These are phyloP conservation scores for Lecanicillium sp. DNA, from an alignment of 2,329 filamentous ascomycete genomes.

Conservation along the genomic window DNA sequence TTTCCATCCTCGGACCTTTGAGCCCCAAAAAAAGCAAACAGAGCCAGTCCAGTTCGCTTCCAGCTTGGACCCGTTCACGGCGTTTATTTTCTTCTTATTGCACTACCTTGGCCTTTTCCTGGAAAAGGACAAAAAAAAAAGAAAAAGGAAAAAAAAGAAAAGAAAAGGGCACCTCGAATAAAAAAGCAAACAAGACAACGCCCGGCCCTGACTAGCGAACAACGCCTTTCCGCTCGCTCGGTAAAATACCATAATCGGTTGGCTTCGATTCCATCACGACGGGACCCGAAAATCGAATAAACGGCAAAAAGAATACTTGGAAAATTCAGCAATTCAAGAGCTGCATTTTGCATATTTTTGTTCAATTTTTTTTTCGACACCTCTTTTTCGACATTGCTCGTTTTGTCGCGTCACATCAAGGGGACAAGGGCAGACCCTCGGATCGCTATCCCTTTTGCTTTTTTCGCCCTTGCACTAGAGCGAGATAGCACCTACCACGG, in stretches of 20 bases:
- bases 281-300: neutral
- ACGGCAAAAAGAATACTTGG: neutral
- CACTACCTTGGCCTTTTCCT: neutral
- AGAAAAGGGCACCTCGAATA: neutral
- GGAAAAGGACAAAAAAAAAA: neutral
- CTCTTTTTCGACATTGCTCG: too few species aligned
- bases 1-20: too few species aligned
- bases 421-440: too few species aligned
- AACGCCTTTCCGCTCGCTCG: neutral
- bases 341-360: neutral
- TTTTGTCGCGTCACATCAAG: too few species aligned
- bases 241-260: neutral
- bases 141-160: neutral
- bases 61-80: neutral
- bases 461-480: conserved; percentile 7
- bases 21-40: too few species aligned
- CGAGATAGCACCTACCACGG: too few species aligned
- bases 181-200: neutral
- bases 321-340: too few species aligned
- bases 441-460: conserved; percentile 3
- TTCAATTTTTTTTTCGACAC: neutral
- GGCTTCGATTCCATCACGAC: neutral
- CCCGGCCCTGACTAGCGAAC: conserved; percentile 5
- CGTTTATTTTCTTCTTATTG: neutral
- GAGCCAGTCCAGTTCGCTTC: neutral